Evolutionary conservation across 208 protist species (phyloP).

Genomic region (Leishmania tarentolae): DNA sequence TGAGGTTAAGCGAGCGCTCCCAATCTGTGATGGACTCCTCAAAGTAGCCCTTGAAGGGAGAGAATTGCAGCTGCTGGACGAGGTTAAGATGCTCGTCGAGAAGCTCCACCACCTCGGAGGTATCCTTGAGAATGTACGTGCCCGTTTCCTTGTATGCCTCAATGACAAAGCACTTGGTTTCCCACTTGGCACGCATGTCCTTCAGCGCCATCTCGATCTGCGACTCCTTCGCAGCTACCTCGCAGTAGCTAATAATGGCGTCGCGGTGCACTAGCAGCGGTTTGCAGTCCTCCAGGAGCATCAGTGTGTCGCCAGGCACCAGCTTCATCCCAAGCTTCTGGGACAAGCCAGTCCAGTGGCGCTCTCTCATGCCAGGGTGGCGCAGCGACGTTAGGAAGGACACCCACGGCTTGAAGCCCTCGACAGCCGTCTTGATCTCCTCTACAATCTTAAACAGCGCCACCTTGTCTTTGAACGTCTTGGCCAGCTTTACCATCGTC

Average conservation of each 20-base stretch:
- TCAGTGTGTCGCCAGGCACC: conserved; percentile 85
- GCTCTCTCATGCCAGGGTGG: conserved; percentile 96
- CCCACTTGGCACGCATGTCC: conserved; percentile 97
- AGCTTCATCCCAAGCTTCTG: conserved; percentile 91
- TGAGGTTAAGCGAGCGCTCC: conserved; percentile 93
- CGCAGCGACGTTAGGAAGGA: conserved; percentile 94
- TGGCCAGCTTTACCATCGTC: conserved; percentile 90
- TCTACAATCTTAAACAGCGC: conserved; percentile 91
- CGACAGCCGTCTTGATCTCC: conserved; percentile 85
- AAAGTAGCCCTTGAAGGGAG: conserved; percentile 96
- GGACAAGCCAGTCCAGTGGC: conserved; percentile 94
- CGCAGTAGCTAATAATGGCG: conserved; percentile 92
- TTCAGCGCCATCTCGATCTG: conserved; percentile 96
- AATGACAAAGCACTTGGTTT: conserved; percentile 90
- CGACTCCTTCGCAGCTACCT: conserved; percentile 97
- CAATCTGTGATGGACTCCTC: conserved; percentile 94
- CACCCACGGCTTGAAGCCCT: conserved; percentile 95
- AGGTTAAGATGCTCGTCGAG: conserved; percentile 96
- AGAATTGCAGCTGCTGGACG: conserved; percentile 96
- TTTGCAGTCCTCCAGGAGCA: conserved; percentile 86
- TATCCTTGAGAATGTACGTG: conserved; percentile 95
- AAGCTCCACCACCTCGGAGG: conserved; percentile 92
- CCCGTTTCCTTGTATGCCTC: conserved; percentile 93
- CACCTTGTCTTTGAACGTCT: conserved; percentile 94
- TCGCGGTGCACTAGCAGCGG: conserved; percentile 84